Evolutionary conservation across 805 yeast genomes (phyloP), one percentile per base, ranked within the genome.

Genomic region (Barnettozyma sp.): DNA sequence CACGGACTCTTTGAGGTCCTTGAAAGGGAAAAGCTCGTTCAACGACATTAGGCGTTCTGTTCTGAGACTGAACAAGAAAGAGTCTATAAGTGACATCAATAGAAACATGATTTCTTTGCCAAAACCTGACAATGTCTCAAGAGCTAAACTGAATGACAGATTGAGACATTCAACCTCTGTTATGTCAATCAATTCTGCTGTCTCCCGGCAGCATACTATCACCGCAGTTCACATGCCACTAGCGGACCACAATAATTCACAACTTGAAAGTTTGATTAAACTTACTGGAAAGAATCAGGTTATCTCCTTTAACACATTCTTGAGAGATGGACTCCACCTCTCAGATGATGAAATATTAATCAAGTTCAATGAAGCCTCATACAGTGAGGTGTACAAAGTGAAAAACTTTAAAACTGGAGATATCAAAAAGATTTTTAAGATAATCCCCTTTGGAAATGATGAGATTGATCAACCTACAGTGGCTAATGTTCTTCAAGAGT

Each of bases 21-120:
- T 52, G 22, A 49, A 48, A 35, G 44, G 48, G 9, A 48, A 39
- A 28, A 40, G 43, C 7, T 52, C 57, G 3, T 43, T 52, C 22
- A 50, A 41, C 36, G 57, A 52, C 27, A 54, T 42, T 41, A 54
- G 54, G 58, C 59, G 48, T 45, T 57, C 52, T 12, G 51, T 50
- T 9, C 30, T 56, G 36, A 36, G 44, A 40, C 30, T 52, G 30
- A 41, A 40, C 4, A 49, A 44, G 35, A 50, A 48, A 34, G 53
- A 49, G 5, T 47, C 54, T 4, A 29, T 46, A 0, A 44, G 35
- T n/a, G 54, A 52, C 20, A 34, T 50, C 18, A 48, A 47, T 27
- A 48, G 31, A 24, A 39, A 60, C 7, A 63, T 61, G 58, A 77
- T 78, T 12, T 76, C 83, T 4, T 55, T 73, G 38, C 85, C 84